Percentiles rank a stretch among this genome's conserved stretches.
These are phyloP conservation scores for Lactifluus piperatus DNA, from an alignment of 768 basidiomycete species.

Conservation along the genomic window DNA sequence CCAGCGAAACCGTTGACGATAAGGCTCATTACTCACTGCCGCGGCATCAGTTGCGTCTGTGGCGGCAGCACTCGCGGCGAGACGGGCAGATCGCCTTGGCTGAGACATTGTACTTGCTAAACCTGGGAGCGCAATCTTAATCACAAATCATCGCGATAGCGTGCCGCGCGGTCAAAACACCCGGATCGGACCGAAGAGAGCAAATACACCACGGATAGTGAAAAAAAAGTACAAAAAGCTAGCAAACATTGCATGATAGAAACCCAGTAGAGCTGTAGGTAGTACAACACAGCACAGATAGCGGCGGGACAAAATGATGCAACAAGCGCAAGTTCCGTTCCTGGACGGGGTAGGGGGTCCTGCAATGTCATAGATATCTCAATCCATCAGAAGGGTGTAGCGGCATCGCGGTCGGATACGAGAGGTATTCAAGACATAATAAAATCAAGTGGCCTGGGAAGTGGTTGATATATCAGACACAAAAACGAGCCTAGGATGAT, in stretches of 20 bases:
- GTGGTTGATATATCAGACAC: not conserved
- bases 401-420: not conserved
- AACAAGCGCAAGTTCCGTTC: constrained; percentile 14
- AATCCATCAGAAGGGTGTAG: not conserved
- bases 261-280: constrained; percentile 18
- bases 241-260: constrained; percentile 15
- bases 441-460: constrained; percentile 11
- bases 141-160: constrained; percentile 6
- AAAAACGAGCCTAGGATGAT: too few species aligned
- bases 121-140: not conserved
- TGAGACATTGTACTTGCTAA: constrained; percentile 11
- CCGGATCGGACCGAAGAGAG: not conserved
- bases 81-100: constrained; percentile 20
- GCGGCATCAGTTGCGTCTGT: not conserved
- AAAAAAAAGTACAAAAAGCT: constrained; percentile 10
- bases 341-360: constrained; percentile 11
- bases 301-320: constrained; percentile 14
- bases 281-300: constrained; percentile 20
- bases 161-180: not conserved
- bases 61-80: constrained; percentile 10
- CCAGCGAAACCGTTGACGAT: not conserved
- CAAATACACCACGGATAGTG: not conserved
- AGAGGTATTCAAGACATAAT: constrained; percentile 9
- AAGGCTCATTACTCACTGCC: not conserved
- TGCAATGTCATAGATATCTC: constrained; percentile 18